Evolutionary conservation across 306 rosid species (phyloP).

Genomic region (Vigna hirtella): DNA sequence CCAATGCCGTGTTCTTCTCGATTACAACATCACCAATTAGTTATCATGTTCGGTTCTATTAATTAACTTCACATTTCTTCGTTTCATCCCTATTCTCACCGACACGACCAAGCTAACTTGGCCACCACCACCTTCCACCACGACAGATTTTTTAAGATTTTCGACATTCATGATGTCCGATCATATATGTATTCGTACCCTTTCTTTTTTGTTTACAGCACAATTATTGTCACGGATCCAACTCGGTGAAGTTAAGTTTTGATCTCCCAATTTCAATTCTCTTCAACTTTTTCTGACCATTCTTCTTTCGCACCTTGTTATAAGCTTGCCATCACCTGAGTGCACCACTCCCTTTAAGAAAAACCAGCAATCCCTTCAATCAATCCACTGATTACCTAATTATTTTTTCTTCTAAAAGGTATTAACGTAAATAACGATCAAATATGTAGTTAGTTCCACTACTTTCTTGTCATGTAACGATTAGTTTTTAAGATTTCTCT

Average conservation of each 20-base stretch:
- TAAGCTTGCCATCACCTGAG: not conserved
- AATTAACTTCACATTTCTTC: not conserved
- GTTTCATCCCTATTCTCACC: slow-evolving; percentile 8
- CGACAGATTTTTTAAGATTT: not conserved
- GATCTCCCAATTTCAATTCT: not conserved
- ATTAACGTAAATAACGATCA: not conserved
- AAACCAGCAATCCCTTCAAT: no score
- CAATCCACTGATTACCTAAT: no score
- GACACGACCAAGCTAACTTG: slow-evolving; percentile 6
- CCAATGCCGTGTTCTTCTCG: not conserved
- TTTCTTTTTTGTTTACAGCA: not conserved
- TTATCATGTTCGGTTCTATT: not conserved
- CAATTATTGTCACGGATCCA: slow-evolving; percentile 7
- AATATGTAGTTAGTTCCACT: not conserved
- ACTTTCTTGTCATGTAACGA: not conserved
- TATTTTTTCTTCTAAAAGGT: not conserved
- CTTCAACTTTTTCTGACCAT: not conserved
- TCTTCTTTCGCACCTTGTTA: slow-evolving; percentile 1
- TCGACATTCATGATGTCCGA: not conserved
- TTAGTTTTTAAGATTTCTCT: not conserved
- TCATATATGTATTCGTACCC: not conserved
- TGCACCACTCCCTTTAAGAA: not conserved
- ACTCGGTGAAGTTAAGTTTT: not conserved
- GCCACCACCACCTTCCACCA: slow-evolving; percentile 4
- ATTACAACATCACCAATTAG: not conserved